Conservation (phyloP, 352 stramenopile genomes). For the Bremia lactucae region DNA sequence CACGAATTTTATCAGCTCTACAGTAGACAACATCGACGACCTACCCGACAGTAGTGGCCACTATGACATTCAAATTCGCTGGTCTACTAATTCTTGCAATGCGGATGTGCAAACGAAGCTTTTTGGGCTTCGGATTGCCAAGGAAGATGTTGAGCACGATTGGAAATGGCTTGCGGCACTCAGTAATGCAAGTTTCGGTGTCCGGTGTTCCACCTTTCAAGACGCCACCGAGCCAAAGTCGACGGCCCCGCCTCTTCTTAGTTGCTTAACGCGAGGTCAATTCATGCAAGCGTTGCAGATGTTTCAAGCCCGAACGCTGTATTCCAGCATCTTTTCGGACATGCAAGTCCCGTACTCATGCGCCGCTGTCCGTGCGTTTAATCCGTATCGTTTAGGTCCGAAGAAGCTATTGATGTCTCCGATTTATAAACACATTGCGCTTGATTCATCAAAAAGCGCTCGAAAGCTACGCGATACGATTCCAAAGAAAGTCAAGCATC, state of each 20-base stretch:
- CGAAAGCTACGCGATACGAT: constrained; percentile 51
- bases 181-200: constrained; percentile 41
- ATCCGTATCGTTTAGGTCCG: constrained; percentile 54
- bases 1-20: constrained; percentile 17
- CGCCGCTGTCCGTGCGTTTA: constrained; percentile 62
- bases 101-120: constrained; percentile 1
- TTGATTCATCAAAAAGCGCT: constrained; percentile 42
- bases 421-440: constrained; percentile 58
- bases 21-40: constrained; percentile 6
- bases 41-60: background rate
- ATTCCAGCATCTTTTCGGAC: constrained; percentile 76
- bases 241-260: constrained; percentile 28
- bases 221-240: background rate
- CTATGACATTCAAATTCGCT: constrained; percentile 26
- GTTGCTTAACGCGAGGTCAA: constrained; percentile 50
- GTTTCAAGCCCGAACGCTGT: constrained; percentile 58
- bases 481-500: constrained; percentile 30
- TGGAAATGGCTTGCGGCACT: constrained; percentile 60
- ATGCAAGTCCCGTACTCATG: constrained; percentile 74
- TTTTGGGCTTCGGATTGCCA: constrained; percentile 37
- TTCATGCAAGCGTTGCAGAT: constrained; percentile 66
- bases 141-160: constrained; percentile 36
- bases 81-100: constrained; percentile 9
- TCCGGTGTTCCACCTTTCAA: constrained; percentile 23
- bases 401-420: constrained; percentile 39